Base-by-base conservation (phyloP, 441 rosid genomes). In the Pelargonium australe region DNA sequence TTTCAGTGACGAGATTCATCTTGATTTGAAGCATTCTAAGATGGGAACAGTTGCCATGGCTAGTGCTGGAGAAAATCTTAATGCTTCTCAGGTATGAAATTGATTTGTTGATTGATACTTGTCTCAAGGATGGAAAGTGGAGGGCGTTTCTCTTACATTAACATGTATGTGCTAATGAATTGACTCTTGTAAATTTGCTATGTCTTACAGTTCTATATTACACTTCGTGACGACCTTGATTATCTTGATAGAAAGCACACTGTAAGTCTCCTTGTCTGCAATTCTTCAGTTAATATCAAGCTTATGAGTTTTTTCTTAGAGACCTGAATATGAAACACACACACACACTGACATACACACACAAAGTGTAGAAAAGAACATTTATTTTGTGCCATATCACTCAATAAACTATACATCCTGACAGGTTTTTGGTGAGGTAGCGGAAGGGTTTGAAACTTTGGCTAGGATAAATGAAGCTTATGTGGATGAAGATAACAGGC, bases 161-260 rank as follows among this genome's bases (percentile, higher is more conserved):
- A 28, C 65, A 62, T 62, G 43, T 65, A 67, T 44, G 34, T 77
- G 61, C 73, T 78, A 5, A 68, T 58, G 45, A 41, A 61, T 28
- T 49, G 28, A 12, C 7, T 68, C 9, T 23, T 8, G 13, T 62
- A 5, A 14, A 53, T 20, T 72, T 31, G 45, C 62, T 31, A 4
- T 68, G 23, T 66, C 71, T 78, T 79, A 57, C 95, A 95, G 98
- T 92, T 95, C 80, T 95, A 92, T 73, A 75, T 92, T 70, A 90
- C 99, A 45, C 73, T 95, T 81, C 94, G 96, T 34, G 92, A 90
- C 81, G 88, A 82, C 73, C 78, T 95, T 25, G 99, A 90, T 79
- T 95, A 92, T 78, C 99, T 95, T 23, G 99, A 95, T 60, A 97
- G 90, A 67, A 95, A 92, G 85, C 97, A 90, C 81, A 90, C 98